Base-by-base conservation (phyloP, 345 rosid species). In the Gossypium sturtianum region DNA sequence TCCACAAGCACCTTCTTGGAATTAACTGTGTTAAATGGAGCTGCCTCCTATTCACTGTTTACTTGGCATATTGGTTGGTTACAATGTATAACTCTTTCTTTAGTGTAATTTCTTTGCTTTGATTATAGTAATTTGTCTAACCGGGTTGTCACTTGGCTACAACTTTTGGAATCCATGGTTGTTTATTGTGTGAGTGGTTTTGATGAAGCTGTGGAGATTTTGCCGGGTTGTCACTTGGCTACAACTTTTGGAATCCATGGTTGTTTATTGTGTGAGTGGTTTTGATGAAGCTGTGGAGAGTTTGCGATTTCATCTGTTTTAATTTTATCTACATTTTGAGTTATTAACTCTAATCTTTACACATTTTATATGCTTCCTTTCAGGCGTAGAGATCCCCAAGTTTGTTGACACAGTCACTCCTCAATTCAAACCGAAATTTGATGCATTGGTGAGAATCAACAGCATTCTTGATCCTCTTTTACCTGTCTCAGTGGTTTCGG, bases 371-470 rank as follows among this genome's bases (percentile, higher is more conserved):
- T 43, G 44, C n/a, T 56, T 80, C 52, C 56, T 53, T 22, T 84
- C 90, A 96, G 99, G 90, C 51, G 38, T 93, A 63, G 89, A 93
- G 83, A 80, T 96, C 66, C 98, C 99, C 44, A 96, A 91, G 88
- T 93, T 19, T 66, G 95, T 85, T 47, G 99, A 96, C 82, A 91
- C 78, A 0, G 95, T 90, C 75, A 93, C 98, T 52, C 98, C 98
- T 76, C 80, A 96, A 57, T 96, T 90, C 90, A 91, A 91, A 78
- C 49, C 99, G 7, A 96, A 91, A 77, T 93, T 96, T 80, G 99
- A 93, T 63, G 78, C 90, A 45, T 74, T 96, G 93, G 99, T 96
- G 79, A 85, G 97, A 47, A 73, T 66, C 61, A 59, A 49, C 48
- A 23, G 22, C 57, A 48, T 78, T 8, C 54, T 75, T 25, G 15